Percentiles rank a stretch among this genome's conserved stretches.
These are phyloP conservation scores for Lodderomyces theae DNA, from an alignment of 1,139 yeast species.

Conservation along the genomic window DNA sequence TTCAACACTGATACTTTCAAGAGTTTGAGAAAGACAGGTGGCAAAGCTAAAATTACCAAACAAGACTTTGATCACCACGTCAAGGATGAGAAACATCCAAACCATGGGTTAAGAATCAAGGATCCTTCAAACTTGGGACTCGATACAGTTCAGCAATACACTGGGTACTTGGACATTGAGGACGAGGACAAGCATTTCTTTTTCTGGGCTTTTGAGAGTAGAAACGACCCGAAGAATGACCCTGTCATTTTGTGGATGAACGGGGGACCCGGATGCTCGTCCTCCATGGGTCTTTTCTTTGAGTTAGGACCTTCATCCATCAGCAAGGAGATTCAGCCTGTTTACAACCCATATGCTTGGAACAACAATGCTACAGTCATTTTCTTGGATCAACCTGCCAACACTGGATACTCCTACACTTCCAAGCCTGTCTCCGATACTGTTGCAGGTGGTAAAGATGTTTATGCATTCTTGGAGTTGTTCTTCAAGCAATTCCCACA, in stretches of 20 bases:
- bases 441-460: constrained; percentile 88
- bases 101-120: constrained; percentile 61
- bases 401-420: constrained; percentile 79
- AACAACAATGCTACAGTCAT: constrained; percentile 44
- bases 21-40: constrained; percentile 49
- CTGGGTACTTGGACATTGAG: constrained; percentile 82
- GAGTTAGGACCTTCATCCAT: constrained; percentile 44
- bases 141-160: constrained; percentile 74
- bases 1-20: constrained; percentile 25
- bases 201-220: constrained; percentile 43
- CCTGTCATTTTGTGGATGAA: constrained; percentile 45
- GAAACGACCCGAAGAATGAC: constrained; percentile 44
- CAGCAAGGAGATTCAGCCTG: constrained; percentile 33
- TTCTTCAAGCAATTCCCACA: constrained; percentile 91
- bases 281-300: constrained; percentile 41
- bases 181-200: constrained; percentile 75
- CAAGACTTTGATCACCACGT: constrained; percentile 57
- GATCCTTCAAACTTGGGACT: constrained; percentile 62
- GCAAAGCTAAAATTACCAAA: constrained; percentile 32
- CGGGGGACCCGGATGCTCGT: constrained; percentile 47
- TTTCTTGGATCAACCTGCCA: constrained; percentile 45
- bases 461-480: constrained; percentile 83
- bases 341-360: constrained; percentile 41
- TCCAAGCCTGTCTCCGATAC: constrained; percentile 61
- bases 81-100: constrained; percentile 40